Conservation (phyloP, 805 yeast species). For the Hanseniaspora guilliermondii region DNA sequence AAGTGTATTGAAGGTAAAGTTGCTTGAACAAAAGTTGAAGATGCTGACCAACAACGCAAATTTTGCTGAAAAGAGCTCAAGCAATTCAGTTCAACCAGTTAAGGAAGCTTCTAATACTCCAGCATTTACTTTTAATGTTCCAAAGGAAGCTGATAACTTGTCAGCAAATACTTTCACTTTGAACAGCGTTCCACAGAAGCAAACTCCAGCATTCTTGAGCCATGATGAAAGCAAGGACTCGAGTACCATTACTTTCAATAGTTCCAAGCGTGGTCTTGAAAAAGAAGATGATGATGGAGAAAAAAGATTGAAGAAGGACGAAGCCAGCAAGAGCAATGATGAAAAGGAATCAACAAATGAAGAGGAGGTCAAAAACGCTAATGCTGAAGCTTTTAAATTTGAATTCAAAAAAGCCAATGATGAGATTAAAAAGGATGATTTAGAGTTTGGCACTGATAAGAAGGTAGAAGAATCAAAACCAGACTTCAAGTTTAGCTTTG, state of each 20-base stretch:
- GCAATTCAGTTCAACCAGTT: background rate
- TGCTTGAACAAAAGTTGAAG: constrained; percentile 10
- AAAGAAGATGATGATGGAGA: background rate
- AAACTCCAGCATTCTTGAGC: background rate
- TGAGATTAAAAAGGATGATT: background rate
- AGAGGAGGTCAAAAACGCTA: background rate
- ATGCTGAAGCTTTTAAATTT: background rate
- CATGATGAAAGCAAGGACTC: background rate
- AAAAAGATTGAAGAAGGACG: background rate
- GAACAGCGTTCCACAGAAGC: background rate
- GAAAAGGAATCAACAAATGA: background rate
- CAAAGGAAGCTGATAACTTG: background rate
- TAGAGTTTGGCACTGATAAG: background rate
- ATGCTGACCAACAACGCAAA: background rate
- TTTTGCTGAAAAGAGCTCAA: background rate
- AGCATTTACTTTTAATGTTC: background rate
- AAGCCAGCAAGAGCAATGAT: background rate
- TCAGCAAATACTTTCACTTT: background rate
- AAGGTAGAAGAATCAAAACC: background rate
- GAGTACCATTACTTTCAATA: background rate
- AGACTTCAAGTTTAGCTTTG: background rate
- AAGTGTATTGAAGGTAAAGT: constrained; percentile 5
- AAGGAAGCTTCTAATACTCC: background rate
- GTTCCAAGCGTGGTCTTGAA: background rate
- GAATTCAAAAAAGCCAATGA: background rate